These are phyloP conservation scores for Schoenoplectus triqueter DNA, from an alignment of 202 grass and related monocot genomes.

Conservation along the genomic window DNA sequence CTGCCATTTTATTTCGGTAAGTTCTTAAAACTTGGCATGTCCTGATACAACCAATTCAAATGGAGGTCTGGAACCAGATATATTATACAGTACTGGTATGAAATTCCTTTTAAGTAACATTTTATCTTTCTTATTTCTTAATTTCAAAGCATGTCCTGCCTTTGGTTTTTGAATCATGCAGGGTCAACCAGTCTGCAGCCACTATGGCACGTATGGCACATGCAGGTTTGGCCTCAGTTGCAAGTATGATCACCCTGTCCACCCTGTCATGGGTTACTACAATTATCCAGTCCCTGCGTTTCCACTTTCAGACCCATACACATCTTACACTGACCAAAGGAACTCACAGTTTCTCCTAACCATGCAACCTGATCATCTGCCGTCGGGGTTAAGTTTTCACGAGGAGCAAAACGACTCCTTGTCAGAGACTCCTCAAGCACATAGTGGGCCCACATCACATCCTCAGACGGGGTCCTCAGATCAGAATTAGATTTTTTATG, in stretches of 20 bases:
- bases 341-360: constrained; percentile 32
- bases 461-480: constrained; percentile 33
- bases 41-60: constrained; percentile 1
- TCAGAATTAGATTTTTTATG: constrained; percentile 37
- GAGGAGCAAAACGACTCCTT: constrained; percentile 21
- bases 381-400: constrained; percentile 31
- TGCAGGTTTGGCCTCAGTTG: constrained; percentile 47
- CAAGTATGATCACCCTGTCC: constrained; percentile 43
- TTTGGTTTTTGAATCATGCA: constrained; percentile 36
- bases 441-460: constrained; percentile 23
- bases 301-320: constrained; percentile 40
- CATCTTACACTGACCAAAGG: constrained; percentile 26
- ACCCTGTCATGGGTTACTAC: constrained; percentile 28
- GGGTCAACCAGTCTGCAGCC: constrained; percentile 43
- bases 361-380: background rate
- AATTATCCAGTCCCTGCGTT: constrained; percentile 42
- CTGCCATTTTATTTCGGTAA: background rate
- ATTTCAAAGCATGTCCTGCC: too few relatives aligned
- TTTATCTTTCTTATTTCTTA: too few relatives aligned
- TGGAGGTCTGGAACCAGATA: background rate
- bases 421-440: constrained; percentile 12
- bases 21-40: constrained; percentile 9
- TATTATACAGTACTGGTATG: background rate
- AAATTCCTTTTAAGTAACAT: too few relatives aligned
- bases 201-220: constrained; percentile 41